These are phyloP conservation scores for Hygrophoropsis aurantiaca DNA, from an alignment of 768 basidiomycete species.

Conservation along the genomic window DNA sequence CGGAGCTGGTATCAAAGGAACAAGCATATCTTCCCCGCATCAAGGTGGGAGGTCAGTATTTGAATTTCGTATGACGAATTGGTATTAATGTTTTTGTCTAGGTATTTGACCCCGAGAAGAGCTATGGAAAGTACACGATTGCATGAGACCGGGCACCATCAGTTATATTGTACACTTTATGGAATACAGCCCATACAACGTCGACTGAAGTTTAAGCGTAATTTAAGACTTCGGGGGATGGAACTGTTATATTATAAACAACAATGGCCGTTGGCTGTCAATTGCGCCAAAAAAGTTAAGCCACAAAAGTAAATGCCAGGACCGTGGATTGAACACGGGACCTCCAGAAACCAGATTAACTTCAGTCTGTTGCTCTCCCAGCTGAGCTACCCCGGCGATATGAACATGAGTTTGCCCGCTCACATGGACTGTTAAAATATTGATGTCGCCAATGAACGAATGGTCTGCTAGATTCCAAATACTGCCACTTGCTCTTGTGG, in stretches of 20 bases:
- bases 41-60: slow-evolving; percentile 89
- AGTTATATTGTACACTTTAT: neutral
- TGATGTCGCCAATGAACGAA: too few species aligned
- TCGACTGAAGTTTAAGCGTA: neutral
- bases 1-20: slow-evolving; percentile 93
- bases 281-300: neutral
- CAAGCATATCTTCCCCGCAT: slow-evolving; percentile 97
- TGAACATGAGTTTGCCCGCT: neutral
- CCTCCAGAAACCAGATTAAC: slow-evolving; percentile 33
- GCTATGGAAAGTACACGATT: slow-evolving; percentile 90
- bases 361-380: slow-evolving; percentile 41
- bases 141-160: slow-evolving; percentile 28
- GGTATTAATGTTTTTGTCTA: slow-evolving; percentile 24
- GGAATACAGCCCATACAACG: neutral
- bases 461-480: too few species aligned
- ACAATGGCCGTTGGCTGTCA: neutral
- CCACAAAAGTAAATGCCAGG: slow-evolving; percentile 31
- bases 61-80: neutral
- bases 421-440: too few species aligned
- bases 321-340: slow-evolving; percentile 46
- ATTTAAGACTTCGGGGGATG: neutral
- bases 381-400: slow-evolving; percentile 32
- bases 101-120: slow-evolving; percentile 94
- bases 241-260: neutral
- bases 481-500: too few species aligned